Conservation (phyloP, 164 flowering plant species). For the Nelumbo lutea region DNA sequence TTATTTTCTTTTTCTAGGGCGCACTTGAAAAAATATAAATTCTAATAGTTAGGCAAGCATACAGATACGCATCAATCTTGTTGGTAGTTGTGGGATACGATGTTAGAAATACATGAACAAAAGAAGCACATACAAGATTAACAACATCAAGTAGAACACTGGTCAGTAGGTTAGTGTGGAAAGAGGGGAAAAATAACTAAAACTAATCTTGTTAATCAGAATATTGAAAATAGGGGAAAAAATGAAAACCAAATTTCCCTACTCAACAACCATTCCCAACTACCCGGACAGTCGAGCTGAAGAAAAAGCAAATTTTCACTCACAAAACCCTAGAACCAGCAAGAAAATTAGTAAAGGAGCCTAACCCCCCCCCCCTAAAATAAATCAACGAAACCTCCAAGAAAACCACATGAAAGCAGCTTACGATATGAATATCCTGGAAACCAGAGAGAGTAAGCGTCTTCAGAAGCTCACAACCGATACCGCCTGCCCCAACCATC, state of each 20-base stretch:
- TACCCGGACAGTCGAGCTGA: no score
- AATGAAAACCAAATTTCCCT: background rate
- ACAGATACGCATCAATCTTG: no score
- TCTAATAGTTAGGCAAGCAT: no score
- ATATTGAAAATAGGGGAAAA: background rate
- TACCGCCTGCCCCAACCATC: slow-evolving; percentile 99
- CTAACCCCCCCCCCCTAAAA: background rate
- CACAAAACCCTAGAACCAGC: slow-evolving; percentile 1
- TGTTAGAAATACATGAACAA: no score
- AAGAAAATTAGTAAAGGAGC: background rate
- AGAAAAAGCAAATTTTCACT: background rate
- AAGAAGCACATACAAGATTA: background rate
- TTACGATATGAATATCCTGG: slow-evolving; percentile 86
- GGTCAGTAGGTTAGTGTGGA: background rate
- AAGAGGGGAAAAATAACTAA: background rate
- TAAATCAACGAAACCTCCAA: background rate
- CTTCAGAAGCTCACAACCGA: slow-evolving; percentile 96
- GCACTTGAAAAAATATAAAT: no score
- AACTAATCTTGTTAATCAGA: background rate
- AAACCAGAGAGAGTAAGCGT: slow-evolving; percentile 96
- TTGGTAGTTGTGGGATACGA: no score
- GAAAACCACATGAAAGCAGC: slow-evolving; percentile 7
- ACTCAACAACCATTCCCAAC: no score
- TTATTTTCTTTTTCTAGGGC: no score
- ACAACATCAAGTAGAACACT: background rate